Percentiles rank a stretch among this genome's conserved stretches.
phyloP scores from a whole-genome alignment of 1,284 basidiomycete species.

The Cystobasidium slooffiae region DNA sequence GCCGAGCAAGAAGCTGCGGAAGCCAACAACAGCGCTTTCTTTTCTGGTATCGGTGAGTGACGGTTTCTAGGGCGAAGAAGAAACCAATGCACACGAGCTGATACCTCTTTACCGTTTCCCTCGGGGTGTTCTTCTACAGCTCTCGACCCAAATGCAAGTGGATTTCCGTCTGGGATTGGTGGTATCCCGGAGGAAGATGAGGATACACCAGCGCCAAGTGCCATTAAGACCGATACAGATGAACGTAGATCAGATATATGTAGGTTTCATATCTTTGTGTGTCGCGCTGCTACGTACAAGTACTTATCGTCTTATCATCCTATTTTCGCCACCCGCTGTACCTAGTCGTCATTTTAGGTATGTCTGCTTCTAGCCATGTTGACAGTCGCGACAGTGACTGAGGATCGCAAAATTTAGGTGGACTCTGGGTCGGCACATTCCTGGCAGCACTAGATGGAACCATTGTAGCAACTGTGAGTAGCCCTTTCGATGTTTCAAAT shows the following conservation, averaged over 20 bases:
- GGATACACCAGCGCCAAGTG: constrained; percentile 28
- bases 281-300: not conserved
- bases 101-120: not conserved
- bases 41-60: constrained; percentile 37
- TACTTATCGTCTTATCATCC: constrained; percentile 22
- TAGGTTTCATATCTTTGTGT: not conserved
- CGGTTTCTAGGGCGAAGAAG: not conserved
- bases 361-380: not conserved
- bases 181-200: constrained; percentile 45
- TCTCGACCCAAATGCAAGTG: constrained; percentile 46
- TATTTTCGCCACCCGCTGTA: not conserved
- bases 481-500: not conserved
- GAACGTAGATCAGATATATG: constrained; percentile 41
- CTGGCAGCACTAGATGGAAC: constrained; percentile 44
- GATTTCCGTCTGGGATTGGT: constrained; percentile 31
- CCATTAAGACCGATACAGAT: constrained; percentile 39
- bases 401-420: constrained; percentile 17
- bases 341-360: constrained; percentile 37
- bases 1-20: constrained; percentile 33
- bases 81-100: not conserved
- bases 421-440: constrained; percentile 48
- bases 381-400: not conserved
- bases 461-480: constrained; percentile 47
- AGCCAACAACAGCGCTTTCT: constrained; percentile 39
- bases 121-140: constrained; percentile 1